A percentile compares a stretch with the other conserved stretches of the same genome.
phyloP scores from a whole-genome alignment of 192 early-diverging fungal species.

The Phlyctochytrium planicorne region DNA sequence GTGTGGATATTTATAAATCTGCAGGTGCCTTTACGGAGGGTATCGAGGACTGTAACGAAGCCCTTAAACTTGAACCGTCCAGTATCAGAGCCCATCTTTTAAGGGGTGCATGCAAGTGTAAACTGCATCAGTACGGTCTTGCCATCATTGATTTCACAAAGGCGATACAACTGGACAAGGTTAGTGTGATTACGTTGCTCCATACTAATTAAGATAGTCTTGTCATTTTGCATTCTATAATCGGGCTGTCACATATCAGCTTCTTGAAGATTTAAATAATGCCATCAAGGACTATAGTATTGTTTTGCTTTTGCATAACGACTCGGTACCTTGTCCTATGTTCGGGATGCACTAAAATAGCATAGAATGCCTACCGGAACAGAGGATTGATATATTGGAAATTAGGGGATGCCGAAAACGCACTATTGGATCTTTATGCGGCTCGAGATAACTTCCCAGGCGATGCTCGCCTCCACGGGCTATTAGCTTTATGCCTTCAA shows the following conservation, averaged over 20 bases:
- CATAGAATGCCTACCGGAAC: slow-evolving; percentile 55
- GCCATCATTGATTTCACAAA: slow-evolving; percentile 50
- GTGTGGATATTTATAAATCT: neutral
- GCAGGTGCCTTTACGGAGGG: slow-evolving; percentile 29
- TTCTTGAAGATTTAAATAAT: slow-evolving; percentile 40
- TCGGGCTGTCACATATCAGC: slow-evolving; percentile 51
- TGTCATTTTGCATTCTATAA: slow-evolving; percentile 56
- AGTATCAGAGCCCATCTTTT: slow-evolving; percentile 50
- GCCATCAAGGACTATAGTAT: slow-evolving; percentile 60
- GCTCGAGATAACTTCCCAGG: slow-evolving; percentile 53
- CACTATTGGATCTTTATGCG: slow-evolving; percentile 50
- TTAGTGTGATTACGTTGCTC: slow-evolving; percentile 13
- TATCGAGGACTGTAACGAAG: slow-evolving; percentile 52
- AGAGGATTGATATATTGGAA: slow-evolving; percentile 59
- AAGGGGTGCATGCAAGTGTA: slow-evolving; percentile 49
- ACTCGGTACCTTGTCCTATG: slow-evolving; percentile 33
- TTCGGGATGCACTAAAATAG: neutral
- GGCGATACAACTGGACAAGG: slow-evolving; percentile 46
- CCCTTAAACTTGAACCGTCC: slow-evolving; percentile 52
- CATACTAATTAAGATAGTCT: slow-evolving; percentile 9
- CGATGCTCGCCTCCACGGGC: slow-evolving; percentile 44
- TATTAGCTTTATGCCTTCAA: slow-evolving; percentile 52
- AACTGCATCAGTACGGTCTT: slow-evolving; percentile 33
- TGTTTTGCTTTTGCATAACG: slow-evolving; percentile 44
- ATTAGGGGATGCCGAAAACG: slow-evolving; percentile 52